Conservation (phyloP, 2,329 filamentous ascomycete species). For the Colletotrichum chlorophyti region DNA sequence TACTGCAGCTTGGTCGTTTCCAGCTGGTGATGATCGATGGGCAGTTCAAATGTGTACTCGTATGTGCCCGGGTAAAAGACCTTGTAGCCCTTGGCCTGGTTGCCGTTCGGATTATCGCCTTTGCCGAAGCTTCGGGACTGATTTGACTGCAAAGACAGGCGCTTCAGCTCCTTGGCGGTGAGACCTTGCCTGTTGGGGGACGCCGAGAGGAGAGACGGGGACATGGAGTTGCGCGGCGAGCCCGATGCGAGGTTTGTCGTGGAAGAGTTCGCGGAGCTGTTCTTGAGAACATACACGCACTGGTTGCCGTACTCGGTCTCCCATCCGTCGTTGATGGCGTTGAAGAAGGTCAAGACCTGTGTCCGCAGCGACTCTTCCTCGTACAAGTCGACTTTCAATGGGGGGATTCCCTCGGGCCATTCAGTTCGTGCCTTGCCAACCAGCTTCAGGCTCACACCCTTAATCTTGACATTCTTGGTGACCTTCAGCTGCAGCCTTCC, state of each 20-base stretch:
- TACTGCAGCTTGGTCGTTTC: slow-evolving; percentile 90
- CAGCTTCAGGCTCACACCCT: slow-evolving; percentile 87
- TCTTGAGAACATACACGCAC: slow-evolving; percentile 61
- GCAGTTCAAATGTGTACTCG: slow-evolving; percentile 81
- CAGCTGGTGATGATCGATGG: slow-evolving; percentile 85
- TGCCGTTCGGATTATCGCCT: slow-evolving; percentile 69
- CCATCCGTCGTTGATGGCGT: slow-evolving; percentile 70
- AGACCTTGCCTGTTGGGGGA: slow-evolving; percentile 39
- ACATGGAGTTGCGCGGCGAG: slow-evolving; percentile 26
- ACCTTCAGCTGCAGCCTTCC: slow-evolving; percentile 84
- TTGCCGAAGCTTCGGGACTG: slow-evolving; percentile 87
- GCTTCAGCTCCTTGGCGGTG: slow-evolving; percentile 63
- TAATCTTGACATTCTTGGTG: slow-evolving; percentile 90
- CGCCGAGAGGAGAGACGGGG: slow-evolving; percentile 31
- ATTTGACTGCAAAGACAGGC: slow-evolving; percentile 79
- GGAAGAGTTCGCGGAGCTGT: slow-evolving; percentile 42
- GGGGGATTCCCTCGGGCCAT: slow-evolving; percentile 96
- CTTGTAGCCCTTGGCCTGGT: slow-evolving; percentile 77
- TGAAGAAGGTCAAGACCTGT: slow-evolving; percentile 92
- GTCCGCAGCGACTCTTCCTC: slow-evolving; percentile 88
- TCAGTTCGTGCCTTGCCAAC: slow-evolving; percentile 86
- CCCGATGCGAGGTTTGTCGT: slow-evolving; percentile 36
- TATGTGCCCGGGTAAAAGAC: slow-evolving; percentile 79
- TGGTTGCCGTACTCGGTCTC: slow-evolving; percentile 69
- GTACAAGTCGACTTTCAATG: slow-evolving; percentile 80